These are phyloP conservation scores for Helminthosporium solani DNA, from an alignment of 2,329 filamentous ascomycete genomes.

Conservation along the genomic window DNA sequence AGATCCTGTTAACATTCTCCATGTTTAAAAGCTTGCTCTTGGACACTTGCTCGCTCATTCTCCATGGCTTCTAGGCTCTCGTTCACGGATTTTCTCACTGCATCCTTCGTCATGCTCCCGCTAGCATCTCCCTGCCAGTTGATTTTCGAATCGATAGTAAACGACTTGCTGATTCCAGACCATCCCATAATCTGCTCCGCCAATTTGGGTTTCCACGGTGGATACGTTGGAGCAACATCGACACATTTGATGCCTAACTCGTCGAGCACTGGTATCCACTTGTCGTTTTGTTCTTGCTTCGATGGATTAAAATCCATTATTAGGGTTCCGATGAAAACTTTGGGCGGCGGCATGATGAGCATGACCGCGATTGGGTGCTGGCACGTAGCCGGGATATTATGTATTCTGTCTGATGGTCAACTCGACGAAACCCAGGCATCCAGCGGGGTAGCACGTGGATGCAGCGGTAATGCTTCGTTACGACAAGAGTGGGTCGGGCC, in stretches of 20 bases:
- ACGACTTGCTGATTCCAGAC: slow-evolving; percentile 14
- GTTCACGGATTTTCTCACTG: slow-evolving; percentile 27
- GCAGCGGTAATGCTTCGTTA: neutral
- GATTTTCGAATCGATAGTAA: slow-evolving; percentile 44
- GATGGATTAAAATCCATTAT: neutral
- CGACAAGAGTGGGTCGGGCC: neutral
- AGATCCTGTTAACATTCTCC: neutral
- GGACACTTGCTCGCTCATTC: slow-evolving; percentile 1
- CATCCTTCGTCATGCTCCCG: slow-evolving; percentile 28
- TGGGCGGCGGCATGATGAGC: slow-evolving; percentile 5
- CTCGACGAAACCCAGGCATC: neutral
- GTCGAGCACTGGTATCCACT: slow-evolving; percentile 15
- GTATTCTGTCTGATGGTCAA: neutral
- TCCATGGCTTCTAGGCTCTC: slow-evolving; percentile 23
- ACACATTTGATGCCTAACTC: slow-evolving; percentile 26
- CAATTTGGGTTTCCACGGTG: slow-evolving; percentile 7
- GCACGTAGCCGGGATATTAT: slow-evolving; percentile 7
- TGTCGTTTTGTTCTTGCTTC: neutral
- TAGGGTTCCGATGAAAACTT: neutral
- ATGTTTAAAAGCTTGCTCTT: neutral
- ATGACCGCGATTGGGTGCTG: neutral
- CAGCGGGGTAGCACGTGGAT: neutral
- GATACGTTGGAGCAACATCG: slow-evolving; percentile 40
- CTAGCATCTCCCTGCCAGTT: slow-evolving; percentile 33
- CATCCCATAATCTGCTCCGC: slow-evolving; percentile 43